Evolutionary conservation across 2,329 filamentous ascomycete species (phyloP).

Genomic region (Aureobasidium sp.): DNA sequence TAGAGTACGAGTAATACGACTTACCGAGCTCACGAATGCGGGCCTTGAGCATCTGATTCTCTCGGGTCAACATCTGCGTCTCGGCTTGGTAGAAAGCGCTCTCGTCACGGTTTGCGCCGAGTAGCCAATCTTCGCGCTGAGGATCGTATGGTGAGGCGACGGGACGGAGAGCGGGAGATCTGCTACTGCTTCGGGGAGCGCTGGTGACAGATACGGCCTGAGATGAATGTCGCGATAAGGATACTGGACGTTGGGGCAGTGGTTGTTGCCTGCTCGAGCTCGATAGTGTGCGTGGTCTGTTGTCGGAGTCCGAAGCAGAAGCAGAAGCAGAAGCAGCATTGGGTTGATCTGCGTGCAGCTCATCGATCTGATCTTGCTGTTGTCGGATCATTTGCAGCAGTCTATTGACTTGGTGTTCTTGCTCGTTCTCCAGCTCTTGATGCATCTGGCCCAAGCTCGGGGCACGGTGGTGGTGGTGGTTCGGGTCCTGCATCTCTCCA

Average conservation of each 20-base stretch:
- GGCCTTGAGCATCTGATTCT: constrained; percentile 76
- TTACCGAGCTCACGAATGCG: constrained; percentile 66
- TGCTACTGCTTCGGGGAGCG: constrained; percentile 32
- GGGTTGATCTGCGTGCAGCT: constrained; percentile 41
- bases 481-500: constrained; percentile 52
- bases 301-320: not conserved
- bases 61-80: constrained; percentile 66
- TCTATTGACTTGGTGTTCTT: constrained; percentile 73
- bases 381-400: constrained; percentile 69
- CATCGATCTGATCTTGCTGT: constrained; percentile 64
- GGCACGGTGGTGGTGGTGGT: constrained; percentile 54
- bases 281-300: constrained; percentile 27
- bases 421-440: constrained; percentile 71
- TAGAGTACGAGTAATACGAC: constrained; percentile 17
- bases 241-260: constrained; percentile 22
- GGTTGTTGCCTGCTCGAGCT: constrained; percentile 12
- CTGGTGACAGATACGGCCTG: constrained; percentile 26
- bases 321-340: constrained; percentile 28
- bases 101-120: constrained; percentile 60
- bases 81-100: constrained; percentile 76
- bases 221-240: constrained; percentile 39
- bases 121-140: constrained; percentile 48
- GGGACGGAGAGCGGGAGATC: constrained; percentile 45
- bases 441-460: constrained; percentile 71
- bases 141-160: constrained; percentile 44